Evolutionary conservation across 1,284 basidiomycete genomes (phyloP).

Genomic region (Microstroma glucosiphilum): DNA sequence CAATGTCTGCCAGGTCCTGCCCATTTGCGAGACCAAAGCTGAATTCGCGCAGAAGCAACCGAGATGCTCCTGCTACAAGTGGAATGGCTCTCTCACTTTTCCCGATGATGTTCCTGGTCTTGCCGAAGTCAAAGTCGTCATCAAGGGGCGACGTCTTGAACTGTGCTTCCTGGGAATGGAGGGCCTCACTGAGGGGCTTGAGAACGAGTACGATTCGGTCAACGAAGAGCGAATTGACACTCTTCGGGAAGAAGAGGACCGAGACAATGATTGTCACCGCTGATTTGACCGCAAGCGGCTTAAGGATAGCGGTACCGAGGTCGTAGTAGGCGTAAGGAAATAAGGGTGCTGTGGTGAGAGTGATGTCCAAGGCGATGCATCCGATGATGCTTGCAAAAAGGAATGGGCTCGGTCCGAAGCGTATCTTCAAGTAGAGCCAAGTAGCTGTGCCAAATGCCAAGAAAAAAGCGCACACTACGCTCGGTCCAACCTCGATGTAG

Average conservation of each 20-base stretch:
- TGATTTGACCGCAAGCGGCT: slow-evolving; percentile 63
- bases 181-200: slow-evolving; percentile 56
- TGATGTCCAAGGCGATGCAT: slow-evolving; percentile 58
- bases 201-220: slow-evolving; percentile 58
- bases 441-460: slow-evolving; percentile 62
- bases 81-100: slow-evolving; percentile 60
- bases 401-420: slow-evolving; percentile 64
- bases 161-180: slow-evolving; percentile 56
- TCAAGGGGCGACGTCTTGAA: slow-evolving; percentile 56
- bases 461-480: slow-evolving; percentile 62
- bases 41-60: slow-evolving; percentile 62
- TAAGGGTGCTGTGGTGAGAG: slow-evolving; percentile 60
- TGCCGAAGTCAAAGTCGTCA: slow-evolving; percentile 53
- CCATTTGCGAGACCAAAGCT: slow-evolving; percentile 63
- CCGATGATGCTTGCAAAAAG: slow-evolving; percentile 60
- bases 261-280: slow-evolving; percentile 59
- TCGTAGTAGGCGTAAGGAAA: slow-evolving; percentile 66
- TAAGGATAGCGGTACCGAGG: slow-evolving; percentile 58
- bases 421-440: slow-evolving; percentile 63
- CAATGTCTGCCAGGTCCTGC: slow-evolving; percentile 59
- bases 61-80: slow-evolving; percentile 58
- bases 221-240: slow-evolving; percentile 63
- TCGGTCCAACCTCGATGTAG: slow-evolving; percentile 54
- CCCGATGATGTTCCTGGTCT: slow-evolving; percentile 46
- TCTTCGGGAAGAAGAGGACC: slow-evolving; percentile 62